phyloP scores from a whole-genome alignment of 257 asterid genomes.

The Solanum etuberosum region DNA sequence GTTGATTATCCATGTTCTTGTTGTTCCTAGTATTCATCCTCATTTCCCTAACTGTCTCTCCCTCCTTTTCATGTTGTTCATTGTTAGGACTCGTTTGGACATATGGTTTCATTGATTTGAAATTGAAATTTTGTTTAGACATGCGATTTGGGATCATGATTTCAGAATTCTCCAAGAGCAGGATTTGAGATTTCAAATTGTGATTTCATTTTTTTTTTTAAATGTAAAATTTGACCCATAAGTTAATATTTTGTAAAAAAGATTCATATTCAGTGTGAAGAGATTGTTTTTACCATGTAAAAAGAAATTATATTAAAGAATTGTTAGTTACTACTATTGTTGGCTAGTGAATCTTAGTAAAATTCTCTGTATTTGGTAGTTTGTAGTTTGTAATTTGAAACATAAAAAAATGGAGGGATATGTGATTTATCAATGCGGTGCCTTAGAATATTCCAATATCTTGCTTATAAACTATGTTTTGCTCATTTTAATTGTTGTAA shows the following conservation, averaged over 20 bases:
- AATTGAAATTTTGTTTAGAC: too few relatives aligned
- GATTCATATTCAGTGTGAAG: background rate
- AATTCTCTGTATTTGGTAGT: background rate
- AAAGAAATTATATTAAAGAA: too few relatives aligned
- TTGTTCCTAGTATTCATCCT: background rate
- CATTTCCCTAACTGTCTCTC: too few relatives aligned
- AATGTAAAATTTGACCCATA: background rate
- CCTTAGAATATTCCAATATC: too few relatives aligned
- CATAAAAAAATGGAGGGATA: background rate
- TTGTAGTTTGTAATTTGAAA: background rate
- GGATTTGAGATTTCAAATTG: background rate
- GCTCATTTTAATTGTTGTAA: background rate
- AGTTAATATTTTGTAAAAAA: too few relatives aligned
- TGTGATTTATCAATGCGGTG: too few relatives aligned
- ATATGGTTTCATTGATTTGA: too few relatives aligned
- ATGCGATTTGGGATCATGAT: background rate
- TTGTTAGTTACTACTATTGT: background rate
- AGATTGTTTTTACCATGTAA: background rate
- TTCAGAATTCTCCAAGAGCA: background rate
- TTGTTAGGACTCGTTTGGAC: too few relatives aligned
- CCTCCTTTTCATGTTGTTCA: too few relatives aligned
- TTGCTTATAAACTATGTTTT: too few relatives aligned
- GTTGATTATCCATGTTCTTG: background rate
- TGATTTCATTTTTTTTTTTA: too few relatives aligned
- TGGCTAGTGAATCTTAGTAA: background rate